Base-by-base conservation (phyloP, 345 rosid genomes). In the Eucalyptus regnans region DNA sequence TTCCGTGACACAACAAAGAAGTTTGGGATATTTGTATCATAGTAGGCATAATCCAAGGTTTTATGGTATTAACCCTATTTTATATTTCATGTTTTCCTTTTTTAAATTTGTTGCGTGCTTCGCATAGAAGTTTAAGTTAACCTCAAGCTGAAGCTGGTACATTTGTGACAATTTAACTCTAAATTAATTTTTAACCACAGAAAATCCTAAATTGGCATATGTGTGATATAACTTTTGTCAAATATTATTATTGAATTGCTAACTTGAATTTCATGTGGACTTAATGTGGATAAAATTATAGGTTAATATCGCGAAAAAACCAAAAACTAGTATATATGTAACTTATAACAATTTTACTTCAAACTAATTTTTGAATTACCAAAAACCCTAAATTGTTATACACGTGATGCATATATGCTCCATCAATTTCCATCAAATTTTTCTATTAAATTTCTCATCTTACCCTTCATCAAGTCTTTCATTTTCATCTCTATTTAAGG, bases 61-160 rank as follows among this genome's bases (percentile, higher is more conserved):
- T 56, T 56, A 23, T 22, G 29, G 6, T 56, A 56, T 56, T 56
- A 56, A 23, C 0, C 29, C 29, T 0, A 52, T 56, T 23, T 56
- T 56, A 56, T 56, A 22, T 56, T 56, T 56, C 29, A 23, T 9
- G 12, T 56, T 22, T 56, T 22, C 12, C 11, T 23, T 56, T 56
- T 56, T 4, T 22, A 8, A 54, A 56, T 56, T 23, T 0, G 58
- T 56, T 23, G 62, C 0, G 23, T 23, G 12, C 29, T 56, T 56
- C 0, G 0, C 8, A 56, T 56, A 56, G 12, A 56, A 22, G 62
- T 56, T 56, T 56, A 23, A 56, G 29, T 56, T 2, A 56, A 56
- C 12, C 1, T 23, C 0, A 56, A 23, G 29, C 29, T 0, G 0
- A 56, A 23, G 29, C 29, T 0, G 0, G 12, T 0, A 23, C 27